A percentile compares a stretch with the other conserved stretches of the same genome.
phyloP scores from a whole-genome alignment of 2,329 filamentous ascomycete genomes.

The Leptoxyphium fumago region DNA sequence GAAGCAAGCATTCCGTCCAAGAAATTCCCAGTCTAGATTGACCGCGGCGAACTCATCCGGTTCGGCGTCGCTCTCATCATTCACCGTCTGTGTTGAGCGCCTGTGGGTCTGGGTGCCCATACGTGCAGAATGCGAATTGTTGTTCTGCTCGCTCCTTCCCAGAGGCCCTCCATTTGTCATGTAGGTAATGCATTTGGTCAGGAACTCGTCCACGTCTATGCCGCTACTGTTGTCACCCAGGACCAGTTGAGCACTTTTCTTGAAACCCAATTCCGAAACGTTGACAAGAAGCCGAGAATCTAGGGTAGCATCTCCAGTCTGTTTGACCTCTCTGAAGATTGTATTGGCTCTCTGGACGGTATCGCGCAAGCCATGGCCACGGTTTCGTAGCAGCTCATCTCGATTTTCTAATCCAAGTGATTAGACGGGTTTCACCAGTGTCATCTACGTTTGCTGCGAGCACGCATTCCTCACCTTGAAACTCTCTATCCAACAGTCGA shows the following conservation, averaged over 20 bases:
- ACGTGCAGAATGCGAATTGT: slow-evolving; percentile 2
- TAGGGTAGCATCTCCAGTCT: slow-evolving; percentile 80
- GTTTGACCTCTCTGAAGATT: slow-evolving; percentile 52
- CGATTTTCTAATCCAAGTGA: slow-evolving; percentile 42
- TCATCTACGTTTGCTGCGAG: not conserved
- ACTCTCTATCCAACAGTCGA: slow-evolving; percentile 48
- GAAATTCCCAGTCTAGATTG: slow-evolving; percentile 69
- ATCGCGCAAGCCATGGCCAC: slow-evolving; percentile 31
- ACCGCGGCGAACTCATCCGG: slow-evolving; percentile 27
- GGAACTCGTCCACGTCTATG: slow-evolving; percentile 79
- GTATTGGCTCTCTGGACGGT: slow-evolving; percentile 30
- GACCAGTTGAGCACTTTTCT: slow-evolving; percentile 59
- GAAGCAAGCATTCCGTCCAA: slow-evolving; percentile 65
- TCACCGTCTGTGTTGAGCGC: slow-evolving; percentile 24
- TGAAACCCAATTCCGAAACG: slow-evolving; percentile 65
- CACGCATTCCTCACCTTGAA: slow-evolving; percentile 36
- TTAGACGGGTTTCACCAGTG: slow-evolving; percentile 1
- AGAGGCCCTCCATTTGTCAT: slow-evolving; percentile 53
- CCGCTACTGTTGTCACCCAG: slow-evolving; percentile 59
- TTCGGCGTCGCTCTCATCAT: slow-evolving; percentile 50
- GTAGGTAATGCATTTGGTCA: slow-evolving; percentile 76
- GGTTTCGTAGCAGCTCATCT: slow-evolving; percentile 52
- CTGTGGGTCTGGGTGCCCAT: slow-evolving; percentile 9
- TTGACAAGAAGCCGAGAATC: slow-evolving; percentile 77
- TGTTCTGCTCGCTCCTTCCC: slow-evolving; percentile 35